Conservation (phyloP, 1,284 basidiomycete species). For the Chalciporus sp. region DNA sequence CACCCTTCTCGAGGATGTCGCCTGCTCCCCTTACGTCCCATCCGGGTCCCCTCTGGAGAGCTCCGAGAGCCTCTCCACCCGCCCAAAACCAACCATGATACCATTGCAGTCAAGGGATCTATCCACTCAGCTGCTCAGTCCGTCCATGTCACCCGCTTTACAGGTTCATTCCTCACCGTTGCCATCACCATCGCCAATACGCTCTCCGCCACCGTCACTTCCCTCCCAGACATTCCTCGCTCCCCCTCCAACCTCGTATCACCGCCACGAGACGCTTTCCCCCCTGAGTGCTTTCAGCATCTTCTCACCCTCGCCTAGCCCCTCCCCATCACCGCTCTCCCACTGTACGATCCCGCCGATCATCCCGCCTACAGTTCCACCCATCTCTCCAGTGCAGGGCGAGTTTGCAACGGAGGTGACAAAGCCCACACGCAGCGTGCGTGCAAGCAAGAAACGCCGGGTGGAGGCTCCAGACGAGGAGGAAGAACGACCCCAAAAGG, state of each 20-base stretch:
- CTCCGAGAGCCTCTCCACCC: background rate
- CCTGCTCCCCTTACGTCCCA: slow-evolving; percentile 12
- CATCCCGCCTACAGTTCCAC: slow-evolving; percentile 1
- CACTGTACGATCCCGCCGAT: slow-evolving; percentile 5
- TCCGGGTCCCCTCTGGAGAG: background rate
- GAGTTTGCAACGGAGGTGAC: background rate
- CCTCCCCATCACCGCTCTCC: slow-evolving; percentile 7
- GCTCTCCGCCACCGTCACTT: background rate
- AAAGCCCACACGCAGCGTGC: background rate
- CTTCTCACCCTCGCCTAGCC: slow-evolving; percentile 16
- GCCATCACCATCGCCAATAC: background rate
- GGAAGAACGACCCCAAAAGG: background rate
- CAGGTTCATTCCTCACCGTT: background rate
- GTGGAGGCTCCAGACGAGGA: slow-evolving; percentile 4
- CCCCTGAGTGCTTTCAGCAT: slow-evolving; percentile 21
- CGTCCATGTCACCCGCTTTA: background rate
- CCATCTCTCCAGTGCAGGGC: background rate
- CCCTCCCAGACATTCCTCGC: slow-evolving; percentile 3
- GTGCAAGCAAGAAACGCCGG: slow-evolving; percentile 16
- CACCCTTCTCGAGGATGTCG: slow-evolving; percentile 26
- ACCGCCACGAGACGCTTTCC: slow-evolving; percentile 11
- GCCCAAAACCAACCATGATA: background rate
- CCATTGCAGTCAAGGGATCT: background rate
- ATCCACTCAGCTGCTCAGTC: background rate
- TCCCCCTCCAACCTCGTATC: background rate